phyloP scores from a whole-genome alignment of 2,329 filamentous ascomycete species.

The Cladorrhinum sp. region DNA sequence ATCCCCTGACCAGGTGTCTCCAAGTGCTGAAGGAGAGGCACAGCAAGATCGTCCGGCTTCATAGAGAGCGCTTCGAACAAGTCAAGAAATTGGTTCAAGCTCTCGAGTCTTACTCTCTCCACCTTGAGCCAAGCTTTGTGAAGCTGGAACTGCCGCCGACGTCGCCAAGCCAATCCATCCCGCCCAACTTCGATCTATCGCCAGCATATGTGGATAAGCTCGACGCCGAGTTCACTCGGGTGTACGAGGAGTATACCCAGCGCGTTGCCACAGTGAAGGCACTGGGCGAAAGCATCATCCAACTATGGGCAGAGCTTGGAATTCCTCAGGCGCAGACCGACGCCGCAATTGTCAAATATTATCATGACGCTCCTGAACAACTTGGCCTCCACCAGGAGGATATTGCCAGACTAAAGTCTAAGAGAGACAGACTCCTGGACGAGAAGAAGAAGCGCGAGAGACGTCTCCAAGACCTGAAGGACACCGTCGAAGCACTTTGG shows the following conservation, averaged over 20 bases:
- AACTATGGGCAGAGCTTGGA: constrained; percentile 92
- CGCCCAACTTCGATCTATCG: constrained; percentile 88
- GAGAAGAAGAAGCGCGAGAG: constrained; percentile 67
- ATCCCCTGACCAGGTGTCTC: constrained; percentile 77
- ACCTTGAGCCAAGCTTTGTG: constrained; percentile 87
- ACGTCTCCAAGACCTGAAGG: constrained; percentile 62
- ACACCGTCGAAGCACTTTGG: constrained; percentile 83
- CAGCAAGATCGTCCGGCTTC: constrained; percentile 70
- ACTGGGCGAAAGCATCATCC: constrained; percentile 80
- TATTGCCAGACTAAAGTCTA: constrained; percentile 65
- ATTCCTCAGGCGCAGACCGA: constrained; percentile 94
- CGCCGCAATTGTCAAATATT: constrained; percentile 78
- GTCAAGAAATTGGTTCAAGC: constrained; percentile 73
- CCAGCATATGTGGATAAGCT: constrained; percentile 81
- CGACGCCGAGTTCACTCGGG: constrained; percentile 85
- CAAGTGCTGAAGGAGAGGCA: constrained; percentile 83
- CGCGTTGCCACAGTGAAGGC: constrained; percentile 73
- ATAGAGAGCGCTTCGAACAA: constrained; percentile 84
- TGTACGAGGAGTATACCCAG: constrained; percentile 94
- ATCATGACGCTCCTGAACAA: constrained; percentile 88
- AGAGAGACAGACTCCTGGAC: constrained; percentile 77
- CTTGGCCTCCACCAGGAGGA: constrained; percentile 89
- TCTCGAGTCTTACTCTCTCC: constrained; percentile 92
- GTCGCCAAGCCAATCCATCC: constrained; percentile 68
- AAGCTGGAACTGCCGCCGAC: constrained; percentile 82